Evolutionary conservation across 2,329 filamentous ascomycete species (phyloP), one percentile per base, ranked within the genome.

Genomic region (Penicillium sp.): DNA sequence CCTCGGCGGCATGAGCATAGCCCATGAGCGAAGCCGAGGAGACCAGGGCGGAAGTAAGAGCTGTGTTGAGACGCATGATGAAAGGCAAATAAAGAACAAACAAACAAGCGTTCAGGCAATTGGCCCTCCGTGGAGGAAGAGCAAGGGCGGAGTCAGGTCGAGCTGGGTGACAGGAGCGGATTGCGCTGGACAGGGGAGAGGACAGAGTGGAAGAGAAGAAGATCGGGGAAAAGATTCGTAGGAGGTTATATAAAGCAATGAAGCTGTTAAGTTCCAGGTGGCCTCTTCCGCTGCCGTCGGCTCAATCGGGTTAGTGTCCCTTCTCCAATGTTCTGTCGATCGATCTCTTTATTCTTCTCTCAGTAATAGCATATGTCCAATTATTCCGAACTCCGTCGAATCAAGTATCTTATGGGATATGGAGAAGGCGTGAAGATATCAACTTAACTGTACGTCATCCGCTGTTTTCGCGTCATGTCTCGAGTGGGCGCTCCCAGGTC

Each of bases 11-110:
- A 77, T 88, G 86, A 69, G 89, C 90, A 75, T 91, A 77, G 70
- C 82, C 81, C 72, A 83, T 80, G 69, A 92, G 79, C 73, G 91
- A 88, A 73, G 91, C 90, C 76, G 91, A 85, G 73, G 85, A 90
- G 75, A 90, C 84, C 73, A 88, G 78, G 69, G 85, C 86, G 70
- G 90, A 87, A 69, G 90, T 90, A 73, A 92, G 86, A 75, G 90
- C 87, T 78, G 90, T 84, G 82, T 91, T 90, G 81, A 96, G 88
- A 88, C 90, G 92, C 92, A 96, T 96, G 76, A 75, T 88, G 85
- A 41, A 56, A 58, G 44, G 35, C 46, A 19, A 35, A 62, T 64
- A 67, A 66, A 54, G 65, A 66, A 61, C 52, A 67, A 66, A 64
- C 63, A 67, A 65, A 54, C 54, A 61, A 63, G 51, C 54, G 57